Conservation (phyloP, 2,329 filamentous ascomycete genomes). For the Stachybotrys elegans region DNA sequence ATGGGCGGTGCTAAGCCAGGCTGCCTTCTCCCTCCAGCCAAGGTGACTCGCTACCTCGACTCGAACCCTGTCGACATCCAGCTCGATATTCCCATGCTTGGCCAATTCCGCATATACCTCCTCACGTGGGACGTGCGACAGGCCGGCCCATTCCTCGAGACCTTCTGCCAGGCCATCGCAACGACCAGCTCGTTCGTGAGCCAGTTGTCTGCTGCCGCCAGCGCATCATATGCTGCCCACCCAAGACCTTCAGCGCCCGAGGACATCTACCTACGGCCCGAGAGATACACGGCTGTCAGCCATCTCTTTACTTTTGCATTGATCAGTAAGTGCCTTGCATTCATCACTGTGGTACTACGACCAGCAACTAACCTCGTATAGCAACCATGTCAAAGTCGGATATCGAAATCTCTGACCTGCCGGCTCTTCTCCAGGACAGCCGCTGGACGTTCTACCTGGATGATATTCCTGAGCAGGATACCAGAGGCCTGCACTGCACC, state of each 20-base stretch:
- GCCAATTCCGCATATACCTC: constrained; percentile 73
- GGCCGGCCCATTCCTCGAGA: constrained; percentile 52
- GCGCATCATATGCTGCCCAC: constrained; percentile 55
- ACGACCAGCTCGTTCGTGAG: constrained; percentile 50
- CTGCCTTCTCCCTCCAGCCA: constrained; percentile 59
- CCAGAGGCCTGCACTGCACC: constrained; percentile 48
- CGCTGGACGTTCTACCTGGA: constrained; percentile 71
- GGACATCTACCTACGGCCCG: constrained; percentile 62
- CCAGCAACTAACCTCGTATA: constrained; percentile 12
- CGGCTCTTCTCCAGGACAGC: constrained; percentile 55
- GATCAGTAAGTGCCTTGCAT: constrained; percentile 48
- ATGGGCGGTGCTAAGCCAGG: constrained; percentile 48
- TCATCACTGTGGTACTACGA: neutral
- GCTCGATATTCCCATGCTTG: constrained; percentile 70
- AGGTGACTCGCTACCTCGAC: constrained; percentile 69
- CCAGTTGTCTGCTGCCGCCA: constrained; percentile 53
- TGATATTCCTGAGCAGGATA: constrained; percentile 52
- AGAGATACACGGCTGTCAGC: constrained; percentile 64
- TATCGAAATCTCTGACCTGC: constrained; percentile 63
- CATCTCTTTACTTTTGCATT: constrained; percentile 65
- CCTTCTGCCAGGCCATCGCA: constrained; percentile 51
- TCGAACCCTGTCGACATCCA: constrained; percentile 74
- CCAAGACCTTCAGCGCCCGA: constrained; percentile 52
- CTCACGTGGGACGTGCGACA: constrained; percentile 58
- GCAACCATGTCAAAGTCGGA: constrained; percentile 56